These are phyloP conservation scores for Ascochyta fabae DNA, from an alignment of 2,329 filamentous ascomycete species.

Conservation along the genomic window DNA sequence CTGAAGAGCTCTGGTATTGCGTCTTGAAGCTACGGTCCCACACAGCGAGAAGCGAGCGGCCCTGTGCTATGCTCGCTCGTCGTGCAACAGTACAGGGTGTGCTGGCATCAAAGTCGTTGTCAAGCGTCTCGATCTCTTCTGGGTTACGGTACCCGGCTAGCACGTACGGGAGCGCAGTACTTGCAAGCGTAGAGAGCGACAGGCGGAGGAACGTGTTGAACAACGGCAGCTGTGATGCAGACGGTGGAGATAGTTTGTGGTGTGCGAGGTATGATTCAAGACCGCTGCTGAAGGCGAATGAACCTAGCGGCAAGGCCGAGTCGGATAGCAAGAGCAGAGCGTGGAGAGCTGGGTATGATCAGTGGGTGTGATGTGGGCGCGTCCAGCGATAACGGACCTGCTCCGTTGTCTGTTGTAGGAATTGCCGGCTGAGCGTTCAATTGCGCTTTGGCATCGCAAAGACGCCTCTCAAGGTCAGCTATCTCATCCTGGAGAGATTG, in stretches of 20 bases:
- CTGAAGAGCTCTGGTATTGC: conserved; percentile 22
- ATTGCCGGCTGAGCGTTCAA: conserved; percentile 45
- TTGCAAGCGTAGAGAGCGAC: conserved; percentile 73
- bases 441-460: conserved; percentile 55
- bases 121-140: conserved; percentile 61
- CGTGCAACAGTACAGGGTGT: conserved; percentile 81
- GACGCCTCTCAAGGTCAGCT: conserved; percentile 60
- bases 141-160: conserved; percentile 70
- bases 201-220: conserved; percentile 73
- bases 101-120: conserved; percentile 78
- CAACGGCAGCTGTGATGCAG: conserved; percentile 46
- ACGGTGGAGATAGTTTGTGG: conserved; percentile 49
- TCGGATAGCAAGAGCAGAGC: conserved; percentile 79
- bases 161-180: conserved; percentile 76
- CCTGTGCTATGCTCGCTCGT: conserved; percentile 76
- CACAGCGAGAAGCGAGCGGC: conserved; percentile 73
- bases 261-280: conserved; percentile 84
- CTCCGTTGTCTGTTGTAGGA: conserved; percentile 3
- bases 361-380: not conserved
- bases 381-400: conserved; percentile 9
- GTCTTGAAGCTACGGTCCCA: conserved; percentile 74
- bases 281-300: conserved; percentile 85
- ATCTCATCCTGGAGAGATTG: conserved; percentile 60
- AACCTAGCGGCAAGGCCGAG: conserved; percentile 80
- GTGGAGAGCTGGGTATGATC: conserved; percentile 55